Percentiles rank a stretch among this genome's conserved stretches.
Conservation (phyloP, 1,284 basidiomycete genomes). For the Marasmius fiardii region DNA sequence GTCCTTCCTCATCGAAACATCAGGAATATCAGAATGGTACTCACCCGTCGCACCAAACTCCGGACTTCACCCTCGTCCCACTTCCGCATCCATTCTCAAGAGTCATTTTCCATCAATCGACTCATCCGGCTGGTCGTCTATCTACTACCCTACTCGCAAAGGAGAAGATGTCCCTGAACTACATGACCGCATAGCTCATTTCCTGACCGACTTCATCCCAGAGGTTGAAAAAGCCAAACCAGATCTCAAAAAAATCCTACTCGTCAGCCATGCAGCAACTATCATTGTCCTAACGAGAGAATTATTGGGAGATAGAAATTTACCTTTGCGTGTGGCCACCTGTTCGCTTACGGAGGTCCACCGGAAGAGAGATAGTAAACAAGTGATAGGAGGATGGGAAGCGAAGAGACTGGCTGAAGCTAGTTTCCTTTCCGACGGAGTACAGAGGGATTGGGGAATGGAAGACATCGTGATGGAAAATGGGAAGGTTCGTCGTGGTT, state of each 20-base stretch:
- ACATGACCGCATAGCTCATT: slow-evolving; percentile 56
- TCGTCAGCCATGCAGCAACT: slow-evolving; percentile 81
- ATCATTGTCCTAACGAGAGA: slow-evolving; percentile 66
- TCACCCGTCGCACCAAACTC: slow-evolving; percentile 66
- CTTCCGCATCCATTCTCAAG: slow-evolving; percentile 46
- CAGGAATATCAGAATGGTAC: slow-evolving; percentile 84
- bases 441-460: slow-evolving; percentile 77
- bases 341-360: slow-evolving; percentile 61
- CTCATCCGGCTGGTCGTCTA: slow-evolving; percentile 48
- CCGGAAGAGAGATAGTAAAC: slow-evolving; percentile 23
- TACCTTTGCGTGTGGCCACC: slow-evolving; percentile 63
- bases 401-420: slow-evolving; percentile 49
- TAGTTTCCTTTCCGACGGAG: slow-evolving; percentile 51
- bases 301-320: slow-evolving; percentile 48
- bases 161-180: slow-evolving; percentile 69
- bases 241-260: slow-evolving; percentile 49
- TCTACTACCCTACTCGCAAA: slow-evolving; percentile 68
- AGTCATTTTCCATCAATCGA: slow-evolving; percentile 60
- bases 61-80: slow-evolving; percentile 71
- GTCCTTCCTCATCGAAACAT: neutral
- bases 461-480: slow-evolving; percentile 59
- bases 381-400: slow-evolving; percentile 40
- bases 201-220: slow-evolving; percentile 51
- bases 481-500: slow-evolving; percentile 35
- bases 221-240: slow-evolving; percentile 43